phyloP scores from a whole-genome alignment of 441 rosid genomes.

The Populus hybrid region DNA sequence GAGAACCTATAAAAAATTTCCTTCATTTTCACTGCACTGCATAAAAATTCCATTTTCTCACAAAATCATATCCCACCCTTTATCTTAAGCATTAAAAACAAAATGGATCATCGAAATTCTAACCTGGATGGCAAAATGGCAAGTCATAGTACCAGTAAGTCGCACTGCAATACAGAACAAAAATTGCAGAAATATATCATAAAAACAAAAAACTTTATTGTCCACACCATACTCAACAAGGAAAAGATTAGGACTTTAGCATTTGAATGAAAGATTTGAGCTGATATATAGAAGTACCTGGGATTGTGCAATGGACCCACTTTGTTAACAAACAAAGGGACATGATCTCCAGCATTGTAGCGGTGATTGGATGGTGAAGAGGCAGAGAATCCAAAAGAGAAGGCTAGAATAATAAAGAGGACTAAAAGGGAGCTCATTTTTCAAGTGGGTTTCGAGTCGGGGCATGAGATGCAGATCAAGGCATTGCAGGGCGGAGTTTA shows the following conservation, averaged over 20 bases:
- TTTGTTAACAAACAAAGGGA: conserved; percentile 28
- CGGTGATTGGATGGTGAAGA: conserved; percentile 37
- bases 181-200: neutral
- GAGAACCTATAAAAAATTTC: neutral
- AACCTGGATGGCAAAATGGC: conserved; percentile 87
- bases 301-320: conserved; percentile 32
- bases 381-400: conserved; percentile 20
- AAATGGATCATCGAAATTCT: conserved; percentile 23
- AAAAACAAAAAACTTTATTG: neutral
- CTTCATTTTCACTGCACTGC: neutral
- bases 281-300: conserved; percentile 13
- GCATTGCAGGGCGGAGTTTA: neutral
- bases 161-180: conserved; percentile 57
- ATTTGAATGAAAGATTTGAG: neutral
- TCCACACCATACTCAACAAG: neutral
- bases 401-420: neutral
- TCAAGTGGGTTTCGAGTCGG: neutral
- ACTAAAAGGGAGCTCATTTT: conserved; percentile 10
- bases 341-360: conserved; percentile 39
- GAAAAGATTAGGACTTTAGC: neutral
- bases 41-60: neutral
- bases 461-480: neutral
- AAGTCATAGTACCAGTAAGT: conserved; percentile 74
- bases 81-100: neutral
- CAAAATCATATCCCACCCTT: neutral